These are phyloP conservation scores for Phytophthora sp. DNA, from an alignment of 352 stramenopile genomes.

Conservation along the genomic window DNA sequence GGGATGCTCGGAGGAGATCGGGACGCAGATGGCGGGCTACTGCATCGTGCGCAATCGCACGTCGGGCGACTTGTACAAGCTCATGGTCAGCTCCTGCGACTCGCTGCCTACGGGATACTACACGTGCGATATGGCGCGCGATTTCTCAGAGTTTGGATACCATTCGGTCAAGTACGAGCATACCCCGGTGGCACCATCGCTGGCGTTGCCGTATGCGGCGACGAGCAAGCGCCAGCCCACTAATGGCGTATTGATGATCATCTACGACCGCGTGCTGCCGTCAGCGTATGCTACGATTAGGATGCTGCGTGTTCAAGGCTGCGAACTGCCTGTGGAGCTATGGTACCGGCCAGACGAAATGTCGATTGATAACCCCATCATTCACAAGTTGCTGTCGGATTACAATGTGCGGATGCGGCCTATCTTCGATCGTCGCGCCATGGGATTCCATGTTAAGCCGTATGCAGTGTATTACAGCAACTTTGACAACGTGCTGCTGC, in stretches of 20 bases:
- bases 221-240: conserved; percentile 55
- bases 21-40: conserved; percentile 77
- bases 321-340: conserved; percentile 78
- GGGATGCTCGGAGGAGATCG: conserved; percentile 72
- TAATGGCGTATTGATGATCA: conserved; percentile 85
- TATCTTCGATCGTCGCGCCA: conserved; percentile 79
- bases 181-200: conserved; percentile 64
- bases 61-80: conserved; percentile 77
- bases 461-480: conserved; percentile 89
- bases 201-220: conserved; percentile 57
- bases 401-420: conserved; percentile 81
- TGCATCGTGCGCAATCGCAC: conserved; percentile 87
- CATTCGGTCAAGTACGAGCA: conserved; percentile 77
- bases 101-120: conserved; percentile 75
- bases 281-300: conserved; percentile 82
- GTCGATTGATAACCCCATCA: conserved; percentile 81
- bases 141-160: conserved; percentile 86
- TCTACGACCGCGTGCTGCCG: conserved; percentile 84
- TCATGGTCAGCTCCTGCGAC: conserved; percentile 83
- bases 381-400: conserved; percentile 67
- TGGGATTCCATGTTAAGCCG: conserved; percentile 84
- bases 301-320: conserved; percentile 79
- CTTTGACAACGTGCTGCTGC: conserved; percentile 83
- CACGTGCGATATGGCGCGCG: conserved; percentile 80
- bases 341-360: conserved; percentile 90